Conservation (phyloP, 2,329 filamentous ascomycete genomes). For the Phyllosticta citriasiana region DNA sequence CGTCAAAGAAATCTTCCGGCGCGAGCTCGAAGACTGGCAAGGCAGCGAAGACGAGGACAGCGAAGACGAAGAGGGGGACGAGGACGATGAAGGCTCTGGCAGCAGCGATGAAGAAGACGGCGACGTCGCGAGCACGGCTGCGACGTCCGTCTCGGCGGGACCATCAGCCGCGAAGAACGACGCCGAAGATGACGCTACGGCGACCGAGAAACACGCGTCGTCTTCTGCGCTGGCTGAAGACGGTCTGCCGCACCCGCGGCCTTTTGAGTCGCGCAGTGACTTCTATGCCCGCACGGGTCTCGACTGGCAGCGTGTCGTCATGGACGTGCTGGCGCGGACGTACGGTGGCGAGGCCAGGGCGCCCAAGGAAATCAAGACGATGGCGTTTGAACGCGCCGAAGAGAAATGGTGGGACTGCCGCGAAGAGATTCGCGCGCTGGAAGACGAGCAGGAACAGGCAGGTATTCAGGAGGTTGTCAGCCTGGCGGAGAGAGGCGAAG, state of each 20-base stretch:
- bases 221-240: conserved; percentile 52
- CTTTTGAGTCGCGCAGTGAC: conserved; percentile 82
- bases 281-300: conserved; percentile 84
- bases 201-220: conserved; percentile 36
- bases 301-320: conserved; percentile 81
- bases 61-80: conserved; percentile 40
- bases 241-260: conserved; percentile 62
- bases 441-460: conserved; percentile 92
- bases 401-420: conserved; percentile 98
- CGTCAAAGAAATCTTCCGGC: conserved; percentile 80
- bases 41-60: conserved; percentile 35
- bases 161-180: conserved; percentile 12
- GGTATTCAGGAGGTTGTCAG: conserved; percentile 93
- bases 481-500: conserved; percentile 58
- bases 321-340: conserved; percentile 61
- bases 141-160: conserved; percentile 31
- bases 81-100: conserved; percentile 25
- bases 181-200: conserved; percentile 18
- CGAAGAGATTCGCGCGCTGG: conserved; percentile 81
- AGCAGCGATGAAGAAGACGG: conserved; percentile 39
- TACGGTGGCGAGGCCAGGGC: conserved; percentile 55
- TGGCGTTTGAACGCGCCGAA: conserved; percentile 82
- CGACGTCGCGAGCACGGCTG: conserved; percentile 42
- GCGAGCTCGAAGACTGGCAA: conserved; percentile 80
- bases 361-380: conserved; percentile 86